Conservation (phyloP, 495 filamentous ascomycete species). For the Usnea hakonensis region DNA sequence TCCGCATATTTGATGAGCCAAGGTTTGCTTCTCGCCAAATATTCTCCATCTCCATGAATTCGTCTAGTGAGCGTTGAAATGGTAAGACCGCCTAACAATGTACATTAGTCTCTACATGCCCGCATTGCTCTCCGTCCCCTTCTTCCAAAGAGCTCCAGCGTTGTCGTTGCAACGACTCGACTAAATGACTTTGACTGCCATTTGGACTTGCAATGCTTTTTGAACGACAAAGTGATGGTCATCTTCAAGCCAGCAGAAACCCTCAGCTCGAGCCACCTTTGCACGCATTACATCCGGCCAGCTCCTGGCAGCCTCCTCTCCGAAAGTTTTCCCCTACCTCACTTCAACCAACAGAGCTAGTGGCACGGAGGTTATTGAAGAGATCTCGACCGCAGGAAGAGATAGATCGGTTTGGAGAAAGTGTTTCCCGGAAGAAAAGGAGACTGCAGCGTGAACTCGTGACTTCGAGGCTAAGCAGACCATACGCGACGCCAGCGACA, state of each 20-base stretch:
- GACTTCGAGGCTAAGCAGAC: constrained; percentile 60
- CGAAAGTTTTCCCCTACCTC: background rate
- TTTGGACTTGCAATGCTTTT: constrained; percentile 14
- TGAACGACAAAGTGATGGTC: constrained; percentile 15
- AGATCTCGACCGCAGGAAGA: constrained; percentile 51
- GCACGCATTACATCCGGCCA: background rate
- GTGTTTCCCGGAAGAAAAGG: constrained; percentile 57
- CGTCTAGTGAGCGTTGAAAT: background rate
- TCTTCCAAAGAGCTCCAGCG: background rate
- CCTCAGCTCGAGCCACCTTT: background rate
- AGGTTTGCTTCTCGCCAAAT: constrained; percentile 4
- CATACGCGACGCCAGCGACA: constrained; percentile 59
- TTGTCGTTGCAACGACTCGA: background rate
- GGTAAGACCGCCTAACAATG: constrained; percentile 2
- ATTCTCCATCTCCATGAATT: background rate
- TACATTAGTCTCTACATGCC: constrained; percentile 5
- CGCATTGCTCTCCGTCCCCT: constrained; percentile 2
- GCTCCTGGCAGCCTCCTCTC: background rate
- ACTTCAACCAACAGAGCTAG: background rate
- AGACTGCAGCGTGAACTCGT: constrained; percentile 54
- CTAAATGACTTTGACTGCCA: background rate
- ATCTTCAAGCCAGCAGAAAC: background rate
- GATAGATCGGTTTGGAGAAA: constrained; percentile 48
- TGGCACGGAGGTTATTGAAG: constrained; percentile 32
- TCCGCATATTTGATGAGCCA: constrained; percentile 13